Percentiles rank a stretch among this genome's conserved stretches.
Conservation (phyloP, 2,329 filamentous ascomycete species). For the Fusarium virguliforme region DNA sequence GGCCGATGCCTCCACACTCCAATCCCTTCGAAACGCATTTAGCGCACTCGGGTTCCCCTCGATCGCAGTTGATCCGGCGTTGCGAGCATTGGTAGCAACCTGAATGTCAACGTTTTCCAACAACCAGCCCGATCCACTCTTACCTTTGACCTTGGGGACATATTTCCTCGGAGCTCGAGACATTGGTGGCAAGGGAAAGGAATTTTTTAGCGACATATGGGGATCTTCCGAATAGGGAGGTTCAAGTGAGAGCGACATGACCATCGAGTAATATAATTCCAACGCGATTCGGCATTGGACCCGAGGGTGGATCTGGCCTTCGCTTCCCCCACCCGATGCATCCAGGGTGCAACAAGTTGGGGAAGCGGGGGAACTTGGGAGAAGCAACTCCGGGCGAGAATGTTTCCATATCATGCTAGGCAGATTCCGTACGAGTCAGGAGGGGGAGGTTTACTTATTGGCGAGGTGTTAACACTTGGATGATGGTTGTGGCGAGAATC, state of each 20-base stretch:
- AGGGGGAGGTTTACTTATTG: no score
- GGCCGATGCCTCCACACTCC: constrained; percentile 52
- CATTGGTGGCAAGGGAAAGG: constrained; percentile 5
- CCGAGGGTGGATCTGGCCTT: constrained; percentile 13
- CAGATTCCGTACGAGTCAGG: neutral
- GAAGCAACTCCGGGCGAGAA: neutral
- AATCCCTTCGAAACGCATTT: constrained; percentile 55
- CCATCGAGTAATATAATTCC: constrained; percentile 7
- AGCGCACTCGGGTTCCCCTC: constrained; percentile 51
- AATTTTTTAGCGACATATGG: neutral
- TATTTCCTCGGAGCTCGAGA: constrained; percentile 29
- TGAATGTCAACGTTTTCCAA: constrained; percentile 14
- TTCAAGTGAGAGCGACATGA: constrained; percentile 17
- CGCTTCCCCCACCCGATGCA: constrained; percentile 15
- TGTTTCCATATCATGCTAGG: neutral
- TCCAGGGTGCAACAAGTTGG: neutral
- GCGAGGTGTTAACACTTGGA: no score
- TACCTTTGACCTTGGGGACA: constrained; percentile 47
- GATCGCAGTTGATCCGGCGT: constrained; percentile 57
- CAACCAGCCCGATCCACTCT: neutral
- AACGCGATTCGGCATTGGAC: constrained; percentile 13
- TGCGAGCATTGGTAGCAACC: constrained; percentile 58
- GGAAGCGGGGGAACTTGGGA: neutral
- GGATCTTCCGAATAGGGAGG: constrained; percentile 1
- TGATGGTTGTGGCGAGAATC: no score